These are phyloP conservation scores for Brassica cretica DNA, from an alignment of 345 rosid genomes.

Conservation along the genomic window DNA sequence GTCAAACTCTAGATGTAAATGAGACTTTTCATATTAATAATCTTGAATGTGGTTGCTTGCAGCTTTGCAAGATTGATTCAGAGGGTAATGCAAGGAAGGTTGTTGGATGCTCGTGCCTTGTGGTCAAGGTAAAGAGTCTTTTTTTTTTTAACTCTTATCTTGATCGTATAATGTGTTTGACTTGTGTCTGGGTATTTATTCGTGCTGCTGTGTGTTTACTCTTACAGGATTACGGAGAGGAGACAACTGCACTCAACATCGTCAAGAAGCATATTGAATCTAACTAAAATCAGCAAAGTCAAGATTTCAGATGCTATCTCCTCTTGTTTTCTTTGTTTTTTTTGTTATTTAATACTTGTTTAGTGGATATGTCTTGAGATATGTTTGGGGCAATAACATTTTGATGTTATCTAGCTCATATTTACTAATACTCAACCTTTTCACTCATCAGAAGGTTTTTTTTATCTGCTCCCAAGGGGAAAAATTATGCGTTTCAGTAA, in stretches of 20 bases:
- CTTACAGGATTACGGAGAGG: constrained; percentile 41
- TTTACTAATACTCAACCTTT: neutral
- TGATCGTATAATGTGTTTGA: neutral
- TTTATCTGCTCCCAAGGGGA: neutral
- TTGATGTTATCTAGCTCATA: neutral
- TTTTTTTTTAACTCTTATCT: neutral
- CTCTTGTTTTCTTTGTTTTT: neutral
- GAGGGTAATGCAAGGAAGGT: constrained; percentile 89
- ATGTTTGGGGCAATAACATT: neutral
- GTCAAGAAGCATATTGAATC: constrained; percentile 34
- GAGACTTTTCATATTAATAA: neutral
- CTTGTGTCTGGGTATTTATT: neutral
- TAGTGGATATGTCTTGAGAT: neutral
- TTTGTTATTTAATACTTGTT: constrained; percentile 11
- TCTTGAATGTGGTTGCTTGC: constrained; percentile 29
- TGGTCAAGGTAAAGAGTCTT: constrained; percentile 56
- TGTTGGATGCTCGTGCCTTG: constrained; percentile 86
- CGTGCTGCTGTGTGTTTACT: neutral
- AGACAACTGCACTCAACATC: constrained; percentile 40
- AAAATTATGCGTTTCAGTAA: neutral
- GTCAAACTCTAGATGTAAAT: neutral
- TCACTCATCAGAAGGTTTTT: neutral
- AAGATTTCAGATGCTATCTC: constrained; percentile 22
- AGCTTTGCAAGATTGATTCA: constrained; percentile 85
- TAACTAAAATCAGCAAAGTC: constrained; percentile 21